Evolutionary conservation across 1,284 basidiomycete genomes (phyloP), one percentile per base, ranked within the genome.

Genomic region (Somion occarium): DNA sequence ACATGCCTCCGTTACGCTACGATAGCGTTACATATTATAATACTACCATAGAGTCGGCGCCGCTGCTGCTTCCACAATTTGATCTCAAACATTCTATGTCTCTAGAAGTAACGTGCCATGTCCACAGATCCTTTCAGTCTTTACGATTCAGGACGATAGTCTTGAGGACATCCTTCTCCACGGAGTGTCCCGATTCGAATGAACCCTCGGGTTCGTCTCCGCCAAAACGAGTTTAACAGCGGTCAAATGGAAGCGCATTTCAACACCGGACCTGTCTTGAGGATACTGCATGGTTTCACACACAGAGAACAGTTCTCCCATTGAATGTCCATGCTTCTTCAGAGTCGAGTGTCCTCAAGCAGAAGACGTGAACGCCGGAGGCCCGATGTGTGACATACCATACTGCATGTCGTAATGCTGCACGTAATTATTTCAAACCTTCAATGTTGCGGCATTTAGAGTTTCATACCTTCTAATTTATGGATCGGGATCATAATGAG

Each of bases 61-160:
- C 73, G 74, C 59, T 80, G 78, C 59, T 82, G 79, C 61, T 81
- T 81, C 80, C 79, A 81, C 79, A 78, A 80, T 60, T 79, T 80
- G 59, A 80, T 71, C 53, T 70, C 57, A 43, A 83, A 78, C 50
- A 76, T 68, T 61, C 78, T 75, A 44, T 76, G 70, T 27, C 69
- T 63, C 9, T 65, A 57, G 51, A 84, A n/a, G n/a, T 80, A 48
- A 81, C 79, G 41, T 66, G 65, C 53, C 72, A 71, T 2, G 77
- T 79, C 81, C 81, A 84, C 37, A 74, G 64, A 2, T 74, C 49
- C 42, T 71, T 64, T 34, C 71, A 73, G 23, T 75, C 71, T 25
- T 76, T 70, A 27, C 72, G 69, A 62, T 84, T 78, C 19, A 83
- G 70, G 64, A 82, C 83, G 59, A 84, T 83, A 9, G 82, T 83